These are phyloP conservation scores for Paralagenidium karlingii DNA, from an alignment of 352 stramenopile genomes.

Conservation along the genomic window DNA sequence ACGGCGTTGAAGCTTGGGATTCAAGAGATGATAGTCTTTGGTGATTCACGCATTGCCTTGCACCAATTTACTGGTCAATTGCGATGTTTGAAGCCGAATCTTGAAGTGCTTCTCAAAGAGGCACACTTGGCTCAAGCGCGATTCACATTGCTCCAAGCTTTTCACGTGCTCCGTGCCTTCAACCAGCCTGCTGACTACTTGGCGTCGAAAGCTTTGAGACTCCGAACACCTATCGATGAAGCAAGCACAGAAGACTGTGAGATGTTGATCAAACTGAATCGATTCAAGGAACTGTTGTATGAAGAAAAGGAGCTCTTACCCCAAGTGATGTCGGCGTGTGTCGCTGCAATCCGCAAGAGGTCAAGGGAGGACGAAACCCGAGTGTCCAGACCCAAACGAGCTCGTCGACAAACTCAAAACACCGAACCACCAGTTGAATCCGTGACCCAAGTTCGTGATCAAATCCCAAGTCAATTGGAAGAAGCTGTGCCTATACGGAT, in stretches of 20 bases:
- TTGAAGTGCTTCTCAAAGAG: not conserved
- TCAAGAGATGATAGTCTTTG: not conserved
- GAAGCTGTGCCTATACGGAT: no score
- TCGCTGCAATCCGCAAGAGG: no score
- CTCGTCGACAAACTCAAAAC: no score
- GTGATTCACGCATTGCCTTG: conserved; percentile 2
- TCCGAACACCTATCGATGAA: conserved; percentile 1
- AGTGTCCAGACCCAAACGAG: no score
- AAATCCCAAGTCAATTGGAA: no score
- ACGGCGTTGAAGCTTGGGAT: not conserved
- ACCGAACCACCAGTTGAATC: no score
- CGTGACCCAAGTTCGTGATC: no score
- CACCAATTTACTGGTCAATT: conserved; percentile 2
- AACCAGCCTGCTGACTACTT: conserved; percentile 1
- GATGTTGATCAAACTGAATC: not conserved
- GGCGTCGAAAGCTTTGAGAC: no score
- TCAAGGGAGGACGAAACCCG: no score
- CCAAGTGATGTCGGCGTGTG: no score
- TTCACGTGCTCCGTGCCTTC: conserved; percentile 1
- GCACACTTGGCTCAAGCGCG: not conserved
- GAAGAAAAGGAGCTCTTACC: not conserved
- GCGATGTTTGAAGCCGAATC: not conserved
- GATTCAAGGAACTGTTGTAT: not conserved
- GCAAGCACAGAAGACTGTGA: not conserved
- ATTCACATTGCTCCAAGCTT: not conserved